These are phyloP conservation scores for Lycium ferocissimum DNA, from an alignment of 257 asterid species.

Conservation along the genomic window DNA sequence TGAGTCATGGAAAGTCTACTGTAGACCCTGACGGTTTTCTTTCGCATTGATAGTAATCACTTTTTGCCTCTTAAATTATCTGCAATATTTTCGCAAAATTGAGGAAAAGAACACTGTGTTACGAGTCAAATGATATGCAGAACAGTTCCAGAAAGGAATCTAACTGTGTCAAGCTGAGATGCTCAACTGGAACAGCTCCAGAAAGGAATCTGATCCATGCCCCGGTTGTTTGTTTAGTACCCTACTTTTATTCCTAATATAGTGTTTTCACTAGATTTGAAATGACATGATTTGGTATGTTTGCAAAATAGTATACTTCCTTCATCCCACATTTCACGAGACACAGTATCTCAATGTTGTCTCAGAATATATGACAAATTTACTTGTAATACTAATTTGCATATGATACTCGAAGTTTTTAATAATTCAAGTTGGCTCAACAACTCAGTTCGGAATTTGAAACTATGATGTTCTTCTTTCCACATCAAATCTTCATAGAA, in stretches of 20 bases:
- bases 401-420: neutral
- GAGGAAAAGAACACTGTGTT: conserved; percentile 5
- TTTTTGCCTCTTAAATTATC: conserved; percentile 14
- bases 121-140: neutral
- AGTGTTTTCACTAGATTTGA: neutral
- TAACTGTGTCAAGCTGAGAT: conserved; percentile 13
- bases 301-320: neutral
- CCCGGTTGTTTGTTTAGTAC: neutral
- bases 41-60: neutral
- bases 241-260: too few relatives aligned
- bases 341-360: neutral
- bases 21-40: conserved; percentile 18
- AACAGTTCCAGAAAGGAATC: neutral
- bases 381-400: neutral
- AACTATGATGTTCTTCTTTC: conserved; percentile 1
- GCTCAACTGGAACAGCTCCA: conserved; percentile 19
- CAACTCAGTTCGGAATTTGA: neutral
- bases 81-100: neutral
- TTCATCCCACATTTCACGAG: neutral
- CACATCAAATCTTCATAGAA: conserved; percentile 9
- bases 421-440: neutral
- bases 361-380: neutral
- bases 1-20: neutral
- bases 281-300: neutral
- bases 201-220: neutral